phyloP scores from a whole-genome alignment of 148 eudicot genomes.

The Rhododendron mucronatum region DNA sequence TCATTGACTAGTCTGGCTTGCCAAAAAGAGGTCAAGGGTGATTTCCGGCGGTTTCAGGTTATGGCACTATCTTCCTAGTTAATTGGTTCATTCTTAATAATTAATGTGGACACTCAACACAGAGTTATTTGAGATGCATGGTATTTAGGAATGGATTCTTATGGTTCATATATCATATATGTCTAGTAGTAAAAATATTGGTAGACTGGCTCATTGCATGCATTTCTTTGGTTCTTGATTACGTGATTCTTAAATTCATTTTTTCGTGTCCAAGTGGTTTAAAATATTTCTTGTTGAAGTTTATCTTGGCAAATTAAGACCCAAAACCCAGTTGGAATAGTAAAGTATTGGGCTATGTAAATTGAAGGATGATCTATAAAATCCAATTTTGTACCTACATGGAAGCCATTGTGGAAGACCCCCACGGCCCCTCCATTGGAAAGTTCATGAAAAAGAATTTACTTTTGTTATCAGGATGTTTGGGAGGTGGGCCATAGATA shows the following conservation, averaged over 20 bases:
- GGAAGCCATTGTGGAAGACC: not conserved
- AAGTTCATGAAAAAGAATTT: not conserved
- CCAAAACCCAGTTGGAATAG: not conserved
- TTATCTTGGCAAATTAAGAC: not conserved
- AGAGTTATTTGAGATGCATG: not conserved
- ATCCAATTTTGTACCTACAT: not conserved
- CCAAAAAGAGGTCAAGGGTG: slow-evolving; percentile 45
- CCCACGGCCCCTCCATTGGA: not conserved
- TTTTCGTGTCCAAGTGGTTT: not conserved
- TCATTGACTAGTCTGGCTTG: slow-evolving; percentile 65
- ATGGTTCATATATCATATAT: not conserved
- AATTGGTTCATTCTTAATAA: not conserved
- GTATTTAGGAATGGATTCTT: not conserved
- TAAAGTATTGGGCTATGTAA: not conserved
- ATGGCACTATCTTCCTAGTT: not conserved
- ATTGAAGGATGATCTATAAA: not conserved
- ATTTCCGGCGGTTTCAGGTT: slow-evolving; percentile 71
- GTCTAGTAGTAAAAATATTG: not conserved
- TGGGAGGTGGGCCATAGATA: not conserved
- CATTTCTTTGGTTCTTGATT: not conserved
- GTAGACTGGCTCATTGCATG: not conserved
- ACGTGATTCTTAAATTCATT: not conserved
- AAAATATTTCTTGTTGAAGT: not conserved
- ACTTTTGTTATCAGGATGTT: not conserved
- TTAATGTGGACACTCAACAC: not conserved